Evolutionary conservation across 2,329 filamentous ascomycete species (phyloP).

Genomic region (Gremmenia infestans): DNA sequence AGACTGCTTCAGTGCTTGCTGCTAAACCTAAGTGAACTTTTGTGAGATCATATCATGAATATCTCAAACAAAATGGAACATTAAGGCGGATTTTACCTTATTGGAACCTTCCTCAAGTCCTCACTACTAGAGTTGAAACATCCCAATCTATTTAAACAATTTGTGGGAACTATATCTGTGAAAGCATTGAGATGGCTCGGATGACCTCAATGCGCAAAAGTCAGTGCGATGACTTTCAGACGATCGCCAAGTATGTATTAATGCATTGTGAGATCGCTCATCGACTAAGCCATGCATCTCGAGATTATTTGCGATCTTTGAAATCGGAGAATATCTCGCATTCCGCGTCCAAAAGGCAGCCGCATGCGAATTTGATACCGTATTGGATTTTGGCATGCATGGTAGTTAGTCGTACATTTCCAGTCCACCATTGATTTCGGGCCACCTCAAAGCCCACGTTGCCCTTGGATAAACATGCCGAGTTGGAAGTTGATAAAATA

Average conservation of each 20-base stretch:
- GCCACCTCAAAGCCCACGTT: too few relatives aligned
- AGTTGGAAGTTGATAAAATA: too few relatives aligned
- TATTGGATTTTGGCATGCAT: not conserved
- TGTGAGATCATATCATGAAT: too few relatives aligned
- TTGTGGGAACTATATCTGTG: not conserved
- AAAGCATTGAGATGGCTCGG: conserved; percentile 4
- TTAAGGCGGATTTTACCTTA: not conserved
- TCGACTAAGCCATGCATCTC: conserved; percentile 4
- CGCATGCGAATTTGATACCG: not conserved
- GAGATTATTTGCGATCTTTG: conserved; percentile 8
- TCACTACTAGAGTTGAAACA: not conserved
- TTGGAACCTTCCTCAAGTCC: not conserved
- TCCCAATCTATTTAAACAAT: too few relatives aligned
- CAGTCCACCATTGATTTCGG: too few relatives aligned
- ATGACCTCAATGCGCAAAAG: conserved; percentile 1
- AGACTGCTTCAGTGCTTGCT: not conserved
- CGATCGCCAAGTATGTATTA: conserved; percentile 4
- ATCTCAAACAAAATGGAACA: too few relatives aligned
- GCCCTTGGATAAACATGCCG: too few relatives aligned
- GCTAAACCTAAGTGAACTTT: too few relatives aligned
- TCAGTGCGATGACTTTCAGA: conserved; percentile 6
- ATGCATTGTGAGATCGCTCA: conserved; percentile 6
- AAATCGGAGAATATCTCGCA: conserved; percentile 5
- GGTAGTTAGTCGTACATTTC: not conserved
- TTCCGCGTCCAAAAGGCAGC: conserved; percentile 3